Base-by-base conservation (phyloP, 2,329 filamentous ascomycete species). In the Pseudocercospora macadamiae region DNA sequence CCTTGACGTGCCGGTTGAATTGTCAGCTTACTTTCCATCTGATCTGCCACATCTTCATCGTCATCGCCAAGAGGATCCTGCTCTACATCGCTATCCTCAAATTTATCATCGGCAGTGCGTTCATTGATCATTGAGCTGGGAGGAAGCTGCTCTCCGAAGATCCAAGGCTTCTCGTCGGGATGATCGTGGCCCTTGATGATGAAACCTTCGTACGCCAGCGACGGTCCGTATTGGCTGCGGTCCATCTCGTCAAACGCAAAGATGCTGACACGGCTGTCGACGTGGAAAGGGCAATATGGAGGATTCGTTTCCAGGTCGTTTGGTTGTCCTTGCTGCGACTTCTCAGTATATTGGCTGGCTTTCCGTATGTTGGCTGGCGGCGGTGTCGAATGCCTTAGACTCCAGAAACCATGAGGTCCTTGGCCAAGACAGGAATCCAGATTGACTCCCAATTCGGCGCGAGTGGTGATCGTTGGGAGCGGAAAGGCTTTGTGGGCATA, bases 261-360 rank as follows among this genome's bases (percentile, higher is more conserved):
- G 25, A 97, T 80, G n/a, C 83, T 85, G 44, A 97, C 90, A 2
- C 93, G 86, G 55, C 86, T 85, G 70, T 97, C 93, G 0, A 93
- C 95, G 73, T 97, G 93, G 78, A 97, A 97, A 1, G 95, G 93
- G 69, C 96, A 93, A 68, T 96, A 97, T 2, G 93, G 91, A 3
- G 93, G 90, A 70, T 93, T 97, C 1, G 93, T 96, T 71, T 99
- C 95, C 64, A 71, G 66, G 49, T 71, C 69, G 18, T 57, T 63
- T n/a, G 28, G 39, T 21, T 47, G 49, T 21, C 36, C 37, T 30
- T 34, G 39, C 21, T 47, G 28, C 6, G 19, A 12, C 23, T 39
- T 37, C n/a, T 18, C 25, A 14, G 54, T n/a, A 18, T 23, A 51
- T 10, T 44, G 7, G 30, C 47, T 45, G 16, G 51, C 39, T 44